Evolutionary conservation across 2,329 filamentous ascomycete species (phyloP).

Genomic region (Thielaviopsis punctulata): DNA sequence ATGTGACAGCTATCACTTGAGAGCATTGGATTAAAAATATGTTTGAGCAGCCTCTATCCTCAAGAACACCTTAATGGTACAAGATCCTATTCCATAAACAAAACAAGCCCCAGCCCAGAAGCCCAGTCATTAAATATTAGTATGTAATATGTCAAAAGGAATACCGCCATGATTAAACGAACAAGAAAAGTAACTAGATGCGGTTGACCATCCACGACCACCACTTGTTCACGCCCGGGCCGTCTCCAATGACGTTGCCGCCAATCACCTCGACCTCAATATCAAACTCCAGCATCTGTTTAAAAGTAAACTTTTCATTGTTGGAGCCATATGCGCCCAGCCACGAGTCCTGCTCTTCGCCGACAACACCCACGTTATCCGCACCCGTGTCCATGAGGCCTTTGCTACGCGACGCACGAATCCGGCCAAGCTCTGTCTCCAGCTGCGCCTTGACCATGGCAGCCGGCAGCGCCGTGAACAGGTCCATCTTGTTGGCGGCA

Average conservation of each 20-base stretch:
- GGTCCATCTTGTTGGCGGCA: constrained; percentile 86
- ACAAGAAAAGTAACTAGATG: constrained; percentile 29
- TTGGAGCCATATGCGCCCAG: constrained; percentile 59
- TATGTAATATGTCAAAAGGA: neutral
- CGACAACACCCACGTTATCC: constrained; percentile 41
- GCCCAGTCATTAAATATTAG: neutral
- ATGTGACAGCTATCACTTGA: too few species aligned
- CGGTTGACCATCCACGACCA: constrained; percentile 77
- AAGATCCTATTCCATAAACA: too few species aligned
- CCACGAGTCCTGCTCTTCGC: constrained; percentile 66
- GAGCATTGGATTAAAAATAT: too few species aligned
- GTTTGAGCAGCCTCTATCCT: too few species aligned
- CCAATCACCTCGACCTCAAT: constrained; percentile 61
- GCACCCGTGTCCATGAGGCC: constrained; percentile 68
- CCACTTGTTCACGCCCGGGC: constrained; percentile 64
- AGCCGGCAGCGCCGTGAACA: constrained; percentile 81
- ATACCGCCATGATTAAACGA: neutral
- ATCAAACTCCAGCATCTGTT: constrained; percentile 67
- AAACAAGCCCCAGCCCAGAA: too few species aligned
- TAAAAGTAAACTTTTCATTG: constrained; percentile 55
- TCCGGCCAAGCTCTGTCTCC: constrained; percentile 64
- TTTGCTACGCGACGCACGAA: constrained; percentile 60
- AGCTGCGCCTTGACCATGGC: constrained; percentile 56
- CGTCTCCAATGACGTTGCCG: constrained; percentile 51
- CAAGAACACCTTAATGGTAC: too few species aligned